Evolutionary conservation across 225 moss, liverwort and hornwort species (phyloP), one percentile per base, ranked within the genome.

Genomic region (Antitrichia curtipendula): DNA sequence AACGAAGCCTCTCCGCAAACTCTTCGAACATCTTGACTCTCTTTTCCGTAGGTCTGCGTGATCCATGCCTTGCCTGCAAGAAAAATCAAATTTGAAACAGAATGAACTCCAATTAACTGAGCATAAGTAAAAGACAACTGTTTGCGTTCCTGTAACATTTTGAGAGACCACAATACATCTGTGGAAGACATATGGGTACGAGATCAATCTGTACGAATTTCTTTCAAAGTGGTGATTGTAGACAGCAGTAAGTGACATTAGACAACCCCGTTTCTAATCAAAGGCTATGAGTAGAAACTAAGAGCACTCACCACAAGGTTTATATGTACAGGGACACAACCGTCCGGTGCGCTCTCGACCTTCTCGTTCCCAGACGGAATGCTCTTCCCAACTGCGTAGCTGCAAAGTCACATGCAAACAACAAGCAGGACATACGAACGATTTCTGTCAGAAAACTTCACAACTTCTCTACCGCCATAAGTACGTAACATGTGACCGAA

Each of bases 41-140:
- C 80, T 96, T 96, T 82, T 86, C 88, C 7, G 97, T 98, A 65
- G 97, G 97, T 52, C 89, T 87, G 38, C 98, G 95, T 13, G 94
- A 91, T 69, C 98, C 98, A 85, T 98, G 98, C 57, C 98, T 93
- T 71, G 97, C 98, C 96, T 95, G 89, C 79, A 36, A 68, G 75
- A 31, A 45, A 15, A 75, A 38, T 7, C n/a, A n/a, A n/a, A n/a
- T n/a, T 29, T 28, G 32, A 78, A 66, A 66, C 40, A 75, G 57
- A 80, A 59, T 62, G 4, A 88, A 75, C 64, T 70, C 87, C 50
- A 75, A 38, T 78, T 27, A 54, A 57, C 28, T 36, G 21, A 52
- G 50, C 47, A 64, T 6, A 65, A 73, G 76, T 11, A 41, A 50
- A 32, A 40, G 16, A 24, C 17, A 63, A 29, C 36, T 29, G 31